These are phyloP conservation scores for Paspalum notatum DNA, from an alignment of 176 grass and related monocot genomes.

Conservation along the genomic window DNA sequence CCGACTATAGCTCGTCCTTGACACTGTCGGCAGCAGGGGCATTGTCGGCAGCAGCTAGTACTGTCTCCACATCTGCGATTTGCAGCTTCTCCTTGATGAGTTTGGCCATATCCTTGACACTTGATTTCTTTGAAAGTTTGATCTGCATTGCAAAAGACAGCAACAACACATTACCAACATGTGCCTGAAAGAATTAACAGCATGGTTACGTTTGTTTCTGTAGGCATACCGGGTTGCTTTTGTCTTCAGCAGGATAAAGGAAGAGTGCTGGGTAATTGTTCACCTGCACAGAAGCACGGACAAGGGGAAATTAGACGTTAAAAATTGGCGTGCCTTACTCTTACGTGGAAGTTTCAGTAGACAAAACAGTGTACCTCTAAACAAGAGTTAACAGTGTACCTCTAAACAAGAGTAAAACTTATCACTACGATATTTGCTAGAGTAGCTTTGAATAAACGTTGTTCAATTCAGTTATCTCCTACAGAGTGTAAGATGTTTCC, in stretches of 20 bases:
- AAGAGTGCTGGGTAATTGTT: slow-evolving; percentile 68
- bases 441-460: slow-evolving; percentile 1
- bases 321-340: neutral
- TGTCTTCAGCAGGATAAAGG: slow-evolving; percentile 63
- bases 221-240: slow-evolving; percentile 60
- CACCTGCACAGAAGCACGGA: slow-evolving; percentile 41
- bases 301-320: neutral
- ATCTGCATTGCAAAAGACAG: slow-evolving; percentile 45
- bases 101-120: slow-evolving; percentile 52
- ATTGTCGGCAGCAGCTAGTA: neutral
- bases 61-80: slow-evolving; percentile 31
- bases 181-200: neutral
- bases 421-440: neutral
- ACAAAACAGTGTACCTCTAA: slow-evolving; percentile 15
- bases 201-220: slow-evolving; percentile 12
- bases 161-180: neutral
- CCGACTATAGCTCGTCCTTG: slow-evolving; percentile 69
- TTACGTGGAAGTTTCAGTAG: too few species aligned
- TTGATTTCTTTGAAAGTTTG: slow-evolving; percentile 68
- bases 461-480: neutral
- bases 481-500: neutral
- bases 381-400: too few species aligned
- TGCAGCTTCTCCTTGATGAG: slow-evolving; percentile 56
- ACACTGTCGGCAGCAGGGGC: neutral
- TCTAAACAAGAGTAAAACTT: neutral